These are phyloP conservation scores for Diplocarpon mali DNA, from an alignment of 2,329 filamentous ascomycete genomes.

Conservation along the genomic window DNA sequence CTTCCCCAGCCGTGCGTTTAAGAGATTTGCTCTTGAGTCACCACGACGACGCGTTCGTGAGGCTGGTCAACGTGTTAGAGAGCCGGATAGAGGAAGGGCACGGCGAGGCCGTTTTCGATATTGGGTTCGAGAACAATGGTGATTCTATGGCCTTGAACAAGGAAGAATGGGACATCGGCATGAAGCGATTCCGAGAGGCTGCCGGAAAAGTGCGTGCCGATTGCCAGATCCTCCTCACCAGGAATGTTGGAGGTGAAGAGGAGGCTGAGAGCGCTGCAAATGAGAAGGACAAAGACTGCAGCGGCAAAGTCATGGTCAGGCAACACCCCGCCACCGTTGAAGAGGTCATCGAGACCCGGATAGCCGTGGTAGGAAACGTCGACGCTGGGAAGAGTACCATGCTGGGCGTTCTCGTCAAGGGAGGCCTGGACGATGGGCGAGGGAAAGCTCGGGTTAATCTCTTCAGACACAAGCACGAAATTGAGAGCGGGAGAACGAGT, in stretches of 20 bases:
- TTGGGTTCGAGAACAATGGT: conserved; percentile 83
- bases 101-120: conserved; percentile 82
- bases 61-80: conserved; percentile 55
- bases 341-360: conserved; percentile 86
- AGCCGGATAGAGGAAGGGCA: conserved; percentile 69
- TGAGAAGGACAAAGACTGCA: conserved; percentile 61
- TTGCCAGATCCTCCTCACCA: conserved; percentile 76
- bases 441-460: conserved; percentile 91
- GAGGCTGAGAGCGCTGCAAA: conserved; percentile 40
- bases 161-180: conserved; percentile 64
- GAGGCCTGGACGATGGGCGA: conserved; percentile 85
- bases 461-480: conserved; percentile 95
- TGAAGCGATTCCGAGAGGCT: conserved; percentile 53
- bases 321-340: conserved; percentile 64
- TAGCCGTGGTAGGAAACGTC: conserved; percentile 95
- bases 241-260: conserved; percentile 72
- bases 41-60: conserved; percentile 48
- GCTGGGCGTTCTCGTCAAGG: conserved; percentile 90
- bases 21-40: conserved; percentile 64
- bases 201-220: conserved; percentile 58
- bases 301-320: conserved; percentile 79
- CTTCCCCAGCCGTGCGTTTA: conserved; percentile 53
- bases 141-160: conserved; percentile 69
- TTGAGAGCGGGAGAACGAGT: conserved; percentile 88
- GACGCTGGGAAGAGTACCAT: conserved; percentile 96